Base-by-base conservation (phyloP, 2,329 filamentous ascomycete genomes). In the Knufia fluminis region DNA sequence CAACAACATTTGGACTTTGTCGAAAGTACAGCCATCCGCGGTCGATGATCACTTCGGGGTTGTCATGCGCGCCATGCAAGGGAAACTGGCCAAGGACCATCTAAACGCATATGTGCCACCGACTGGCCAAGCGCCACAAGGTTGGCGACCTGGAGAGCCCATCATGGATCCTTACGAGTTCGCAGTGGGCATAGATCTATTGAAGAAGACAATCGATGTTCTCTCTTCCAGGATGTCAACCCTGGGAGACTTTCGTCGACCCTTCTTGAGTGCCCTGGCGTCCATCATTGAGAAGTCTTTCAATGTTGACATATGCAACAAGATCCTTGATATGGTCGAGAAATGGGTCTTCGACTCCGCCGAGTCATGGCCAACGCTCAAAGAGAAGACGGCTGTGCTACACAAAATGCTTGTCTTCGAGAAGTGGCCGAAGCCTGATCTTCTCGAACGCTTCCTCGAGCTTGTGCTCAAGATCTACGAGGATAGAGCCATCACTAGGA, bases 341-440 rank as follows among this genome's bases (percentile, higher is more conserved):
- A 79, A 77, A 26, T 99, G 94, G 94, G 86, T 98, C 4, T 98
- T 99, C 72, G 80, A 88, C 57, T 92, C 88, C 0, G 90, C 88
- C 51, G 92, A 95, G 55, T 92, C 89, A 1, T 96, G 92, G 77
- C 92, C 92, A 0, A 98, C 92, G 0, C 76, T 98, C 1, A 99
- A 99, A 66, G 94, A 98, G 68, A 98, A 98, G 72, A 97, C 91
- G 0, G 94, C 94, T 1, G 92, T 99, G 1, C 71, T 99, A n/a
- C 90, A 94, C 61, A 99, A 98, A 70, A 99, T 99, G 92, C 72
- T 97, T 14, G 83, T 90, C 0, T 98, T 98, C 59, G 92, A 99
- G 67, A 81, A 86, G 50, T 79, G 92, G 33, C 71, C 77, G 23
- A 91, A 97, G 62, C 79, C 83, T 26, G 88, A 84, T 0, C 83